These are phyloP conservation scores for Trichosporon ovoides DNA, from an alignment of 1,284 basidiomycete genomes.

Conservation along the genomic window DNA sequence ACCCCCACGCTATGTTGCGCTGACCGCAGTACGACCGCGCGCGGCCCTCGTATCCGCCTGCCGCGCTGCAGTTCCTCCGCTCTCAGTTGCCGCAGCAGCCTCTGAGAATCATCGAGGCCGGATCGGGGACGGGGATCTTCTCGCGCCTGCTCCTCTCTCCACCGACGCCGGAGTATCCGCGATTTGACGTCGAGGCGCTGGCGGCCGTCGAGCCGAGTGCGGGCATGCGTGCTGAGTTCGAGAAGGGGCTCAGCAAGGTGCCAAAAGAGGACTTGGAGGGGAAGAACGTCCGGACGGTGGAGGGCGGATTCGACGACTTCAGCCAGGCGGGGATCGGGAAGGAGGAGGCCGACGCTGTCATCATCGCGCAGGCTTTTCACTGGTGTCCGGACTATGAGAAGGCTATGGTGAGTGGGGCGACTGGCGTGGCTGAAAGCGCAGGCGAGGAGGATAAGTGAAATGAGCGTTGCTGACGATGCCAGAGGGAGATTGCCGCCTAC, in stretches of 20 bases:
- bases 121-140: constrained; percentile 50
- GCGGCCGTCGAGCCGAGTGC: constrained; percentile 48
- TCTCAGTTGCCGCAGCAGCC: background rate
- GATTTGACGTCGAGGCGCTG: constrained; percentile 35
- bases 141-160: constrained; percentile 45
- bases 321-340: constrained; percentile 24
- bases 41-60: constrained; percentile 48
- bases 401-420: constrained; percentile 44
- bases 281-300: constrained; percentile 19
- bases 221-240: constrained; percentile 48
- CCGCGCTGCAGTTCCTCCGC: constrained; percentile 38
- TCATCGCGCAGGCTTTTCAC: constrained; percentile 48
- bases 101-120: constrained; percentile 40
- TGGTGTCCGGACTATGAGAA: constrained; percentile 46
- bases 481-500: constrained; percentile 41
- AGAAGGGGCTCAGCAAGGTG: constrained; percentile 22
- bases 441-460: too few relatives aligned
- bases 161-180: constrained; percentile 34
- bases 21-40: constrained; percentile 45
- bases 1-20: too few relatives aligned
- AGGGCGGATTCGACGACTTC: constrained; percentile 49
- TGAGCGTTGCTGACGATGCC: too few relatives aligned
- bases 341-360: constrained; percentile 40
- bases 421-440: too few relatives aligned
- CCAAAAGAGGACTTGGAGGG: constrained; percentile 7